Evolutionary conservation across 2,329 filamentous ascomycete genomes (phyloP), one percentile per base, ranked within the genome.

Genomic region (Pseudocercospora fijiensis): DNA sequence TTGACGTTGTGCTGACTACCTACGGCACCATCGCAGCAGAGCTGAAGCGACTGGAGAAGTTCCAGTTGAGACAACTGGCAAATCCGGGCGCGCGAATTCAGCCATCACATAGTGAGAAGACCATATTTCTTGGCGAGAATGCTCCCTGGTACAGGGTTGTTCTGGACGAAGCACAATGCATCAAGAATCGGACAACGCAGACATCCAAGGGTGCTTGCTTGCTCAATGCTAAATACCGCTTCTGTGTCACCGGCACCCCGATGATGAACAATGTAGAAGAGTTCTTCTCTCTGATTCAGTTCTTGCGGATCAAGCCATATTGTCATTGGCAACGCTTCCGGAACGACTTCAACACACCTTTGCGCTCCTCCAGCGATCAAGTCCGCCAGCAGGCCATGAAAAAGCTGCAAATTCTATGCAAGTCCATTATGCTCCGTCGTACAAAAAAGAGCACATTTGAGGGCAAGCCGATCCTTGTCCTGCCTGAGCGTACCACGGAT

Each of bases 221-320:
- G 10, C 76, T 95, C 16, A 78, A 84, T 64, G 80, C 89, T 13
- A 80, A 79, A 37, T 85, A 90, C 72, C 83, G 90, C 55, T 88
- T 90, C 79, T 92, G 89, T 72, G 84, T 94, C 75, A 91, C 88
- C 2, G 91, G 91, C 26, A 95, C 91, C 0, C 91, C 91, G 0
- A 92, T 94, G 89, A 95, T 95, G 89, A 96, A 96, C 70, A 86
- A 84, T 11, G 86, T 94, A 2, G 81, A 85, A 24, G 93, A 97
- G 71, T 81, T 96, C 2, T 92, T 86, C 71, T 90, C 91, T 0
- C 78, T 96, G 20, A 81, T 96, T 51, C 84, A 85, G 2, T 97
- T 96, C 73, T 81, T 96, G 16, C 82, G 83, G 2, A 93, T 96
- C 72, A 83, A 83, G 64, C 92, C 91, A 1, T 96, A 95, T 75